Percentiles rank a stretch among this genome's conserved stretches.
Evolutionary conservation across 352 stramenopile genomes (phyloP).

Genomic region (Thraustochytrium sp.): DNA sequence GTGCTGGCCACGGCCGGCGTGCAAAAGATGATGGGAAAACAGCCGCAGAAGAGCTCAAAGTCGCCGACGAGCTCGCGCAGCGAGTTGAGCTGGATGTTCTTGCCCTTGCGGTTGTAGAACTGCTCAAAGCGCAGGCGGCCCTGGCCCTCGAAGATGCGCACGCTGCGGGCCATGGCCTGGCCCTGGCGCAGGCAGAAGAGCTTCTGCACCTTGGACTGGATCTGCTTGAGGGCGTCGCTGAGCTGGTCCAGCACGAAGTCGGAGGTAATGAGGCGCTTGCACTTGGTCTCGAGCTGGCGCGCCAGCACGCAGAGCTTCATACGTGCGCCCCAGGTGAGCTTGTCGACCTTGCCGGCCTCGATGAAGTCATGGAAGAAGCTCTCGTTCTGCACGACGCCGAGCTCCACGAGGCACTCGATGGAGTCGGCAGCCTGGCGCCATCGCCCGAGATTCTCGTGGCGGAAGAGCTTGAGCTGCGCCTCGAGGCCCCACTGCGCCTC

Average conservation of each 20-base stretch:
- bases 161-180: neutral
- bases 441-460: neutral
- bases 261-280: constrained; percentile 11
- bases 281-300: constrained; percentile 3
- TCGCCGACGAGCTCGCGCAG: constrained; percentile 4
- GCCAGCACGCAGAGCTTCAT: constrained; percentile 34
- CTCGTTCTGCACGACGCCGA: constrained; percentile 23
- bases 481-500: neutral
- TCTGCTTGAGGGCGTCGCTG: neutral
- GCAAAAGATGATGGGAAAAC: constrained; percentile 38
- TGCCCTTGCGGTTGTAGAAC: constrained; percentile 27
- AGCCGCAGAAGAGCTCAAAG: constrained; percentile 2
- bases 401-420: neutral
- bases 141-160: neutral
- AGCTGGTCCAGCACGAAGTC: constrained; percentile 36
- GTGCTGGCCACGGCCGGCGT: constrained; percentile 8
- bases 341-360: neutral
- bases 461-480: neutral
- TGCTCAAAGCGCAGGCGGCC: constrained; percentile 16
- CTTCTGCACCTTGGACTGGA: constrained; percentile 20
- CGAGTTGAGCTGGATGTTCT: constrained; percentile 29
- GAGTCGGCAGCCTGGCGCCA: constrained; percentile 14
- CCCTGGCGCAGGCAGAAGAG: neutral
- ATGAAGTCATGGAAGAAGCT: constrained; percentile 9
- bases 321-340: neutral